phyloP scores from a whole-genome alignment of 106 monocot species.

The Dendrobium officinale region DNA sequence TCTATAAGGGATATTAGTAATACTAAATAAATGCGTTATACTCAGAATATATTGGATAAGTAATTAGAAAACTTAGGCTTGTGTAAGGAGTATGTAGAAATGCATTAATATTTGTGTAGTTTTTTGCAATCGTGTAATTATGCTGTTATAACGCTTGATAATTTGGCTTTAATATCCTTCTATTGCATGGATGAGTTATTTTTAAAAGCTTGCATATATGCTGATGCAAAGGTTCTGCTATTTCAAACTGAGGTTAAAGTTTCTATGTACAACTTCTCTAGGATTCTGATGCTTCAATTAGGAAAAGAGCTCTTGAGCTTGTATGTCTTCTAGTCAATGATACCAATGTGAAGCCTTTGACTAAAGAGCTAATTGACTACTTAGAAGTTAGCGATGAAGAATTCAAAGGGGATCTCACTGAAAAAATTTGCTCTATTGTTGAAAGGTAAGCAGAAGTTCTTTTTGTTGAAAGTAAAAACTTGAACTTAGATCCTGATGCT shows the following conservation, averaged over 20 bases:
- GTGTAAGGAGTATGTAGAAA: neutral
- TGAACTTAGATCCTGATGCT: neutral
- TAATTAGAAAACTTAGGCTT: neutral
- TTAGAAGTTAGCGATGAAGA: conserved; percentile 93
- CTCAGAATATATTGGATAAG: neutral
- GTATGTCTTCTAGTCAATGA: conserved; percentile 86
- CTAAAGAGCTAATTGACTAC: conserved; percentile 91
- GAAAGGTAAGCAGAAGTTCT: conserved; percentile 64
- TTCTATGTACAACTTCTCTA: conserved; percentile 18
- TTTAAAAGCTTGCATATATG: neutral
- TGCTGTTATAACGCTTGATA: neutral
- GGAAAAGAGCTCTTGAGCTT: conserved; percentile 96
- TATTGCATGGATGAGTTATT: neutral
- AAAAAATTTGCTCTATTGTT: conserved; percentile 91
- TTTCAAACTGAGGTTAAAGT: neutral
- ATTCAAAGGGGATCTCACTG: conserved; percentile 88
- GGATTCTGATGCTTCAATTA: conserved; percentile 98
- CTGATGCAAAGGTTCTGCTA: conserved; percentile 1
- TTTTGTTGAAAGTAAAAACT: neutral
- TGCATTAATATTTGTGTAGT: neutral
- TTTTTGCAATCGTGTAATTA: neutral
- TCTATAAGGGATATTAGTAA: neutral
- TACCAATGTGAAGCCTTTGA: conserved; percentile 79
- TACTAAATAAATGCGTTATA: neutral
- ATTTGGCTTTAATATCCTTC: neutral